Evolutionary conservation across 1,284 basidiomycete species (phyloP), one percentile per base, ranked within the genome.

Genomic region (Malassezia psittaci): DNA sequence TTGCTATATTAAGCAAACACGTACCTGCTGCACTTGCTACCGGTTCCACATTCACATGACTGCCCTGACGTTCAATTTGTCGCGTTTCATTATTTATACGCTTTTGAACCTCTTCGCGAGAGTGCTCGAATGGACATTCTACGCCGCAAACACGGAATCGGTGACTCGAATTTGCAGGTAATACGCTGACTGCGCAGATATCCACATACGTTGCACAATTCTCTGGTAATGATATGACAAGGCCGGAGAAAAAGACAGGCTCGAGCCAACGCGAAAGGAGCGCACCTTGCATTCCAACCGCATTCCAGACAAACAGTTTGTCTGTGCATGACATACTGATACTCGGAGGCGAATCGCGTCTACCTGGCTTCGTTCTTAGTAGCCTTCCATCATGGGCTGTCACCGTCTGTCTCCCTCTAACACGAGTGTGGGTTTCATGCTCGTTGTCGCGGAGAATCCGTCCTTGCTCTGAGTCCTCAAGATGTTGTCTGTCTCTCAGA

Each of bases 271-370:
- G 45, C 2, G 59, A 53, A 6, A 62, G 45, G 2, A 59, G 29
- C 5, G 59, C 44, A 21, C 64, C 64, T 40, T 66, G 64, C 16
- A 65, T 46, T 13, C 64, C 64, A 10, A 60, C 2, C 1, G 49
- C 4, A 40, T 39, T 48, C 63, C 64, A 66, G 15, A 62, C 9
- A 9, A 44, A 16, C 24, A 66, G 21, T 36, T 66, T 66, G 40
- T 66, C 64, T 5, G 60, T 51, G 40, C 64, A 66, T 12, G 60
- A 62, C 46, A 60, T 57, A 21, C 57, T 62, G 21, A 62, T 61
- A 11, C 57, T 58, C 0, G 61, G 59, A 11, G 55, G 52, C n/a
- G 64, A 48, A 34, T 66, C 60, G 9, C 52, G 35, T 16, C 64
- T 45, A 9, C 62, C 61, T 19, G 59, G 48, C 24, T 50, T 52